Evolutionary conservation across 2,329 filamentous ascomycete species (phyloP).

Genomic region (Fusarium albidum): DNA sequence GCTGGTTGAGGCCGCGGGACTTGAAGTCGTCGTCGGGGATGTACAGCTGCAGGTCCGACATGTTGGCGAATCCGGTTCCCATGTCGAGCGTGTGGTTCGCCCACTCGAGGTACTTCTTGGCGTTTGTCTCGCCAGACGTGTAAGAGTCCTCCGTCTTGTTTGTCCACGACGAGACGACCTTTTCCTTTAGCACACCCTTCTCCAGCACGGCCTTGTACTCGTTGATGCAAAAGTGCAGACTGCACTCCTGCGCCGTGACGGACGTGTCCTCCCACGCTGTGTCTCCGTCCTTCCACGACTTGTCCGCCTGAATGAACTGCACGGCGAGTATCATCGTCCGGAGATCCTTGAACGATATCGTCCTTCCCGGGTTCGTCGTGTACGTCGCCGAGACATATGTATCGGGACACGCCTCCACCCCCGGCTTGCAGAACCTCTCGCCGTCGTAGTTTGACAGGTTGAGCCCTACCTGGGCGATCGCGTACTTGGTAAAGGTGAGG

Average conservation of each 20-base stretch:
- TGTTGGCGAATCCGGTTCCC: accelerated
- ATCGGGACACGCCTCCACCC: background rate
- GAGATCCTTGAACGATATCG: background rate
- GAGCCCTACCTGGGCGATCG: background rate
- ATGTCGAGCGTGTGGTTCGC: slow-evolving; percentile 10
- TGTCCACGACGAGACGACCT: background rate
- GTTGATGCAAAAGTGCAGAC: slow-evolving; percentile 20
- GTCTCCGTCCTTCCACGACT: background rate
- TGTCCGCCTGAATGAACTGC: slow-evolving; percentile 9
- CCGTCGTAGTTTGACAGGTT: slow-evolving; percentile 9
- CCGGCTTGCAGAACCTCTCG: background rate
- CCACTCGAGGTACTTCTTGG: background rate
- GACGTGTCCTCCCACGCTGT: slow-evolving; percentile 13
- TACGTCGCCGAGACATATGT: slow-evolving; percentile 3
- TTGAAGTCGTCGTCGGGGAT: slow-evolving; percentile 1
- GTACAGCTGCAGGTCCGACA: slow-evolving; percentile 15
- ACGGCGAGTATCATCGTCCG: slow-evolving; percentile 12
- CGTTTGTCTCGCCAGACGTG: accelerated
- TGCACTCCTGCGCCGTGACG: slow-evolving; percentile 9
- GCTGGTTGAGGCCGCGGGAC: background rate
- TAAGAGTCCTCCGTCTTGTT: background rate
- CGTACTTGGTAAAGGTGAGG: background rate
- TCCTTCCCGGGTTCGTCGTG: slow-evolving; percentile 16
- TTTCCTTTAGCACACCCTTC: slow-evolving; percentile 10
- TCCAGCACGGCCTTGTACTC: slow-evolving; percentile 1